phyloP scores from a whole-genome alignment of 805 yeast genomes.

The Candida ficus region DNA sequence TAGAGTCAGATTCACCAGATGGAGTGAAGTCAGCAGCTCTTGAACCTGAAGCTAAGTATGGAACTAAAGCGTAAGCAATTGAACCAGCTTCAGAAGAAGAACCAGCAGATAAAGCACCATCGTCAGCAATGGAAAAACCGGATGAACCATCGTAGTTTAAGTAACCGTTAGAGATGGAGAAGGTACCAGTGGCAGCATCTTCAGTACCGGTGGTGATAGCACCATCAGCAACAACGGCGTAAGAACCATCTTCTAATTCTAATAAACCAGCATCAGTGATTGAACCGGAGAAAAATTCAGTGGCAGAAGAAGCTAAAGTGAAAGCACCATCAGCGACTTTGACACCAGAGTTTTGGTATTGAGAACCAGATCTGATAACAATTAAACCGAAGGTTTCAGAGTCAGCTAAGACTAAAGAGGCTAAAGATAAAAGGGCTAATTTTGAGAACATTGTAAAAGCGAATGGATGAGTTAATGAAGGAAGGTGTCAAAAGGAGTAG shows the following conservation, averaged over 20 bases:
- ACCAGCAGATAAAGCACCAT: constrained; percentile 12
- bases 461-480: not conserved
- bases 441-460: constrained; percentile 6
- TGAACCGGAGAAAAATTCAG: constrained; percentile 10
- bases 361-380: constrained; percentile 32
- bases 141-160: constrained; percentile 31
- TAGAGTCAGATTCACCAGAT: too few relatives aligned
- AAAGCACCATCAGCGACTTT: constrained; percentile 16
- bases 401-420: constrained; percentile 30
- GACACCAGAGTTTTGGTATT: constrained; percentile 28
- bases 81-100: constrained; percentile 2
- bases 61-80: constrained; percentile 14
- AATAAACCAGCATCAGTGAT: constrained; percentile 31
- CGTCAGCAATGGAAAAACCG: constrained; percentile 34
- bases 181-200: constrained; percentile 36
- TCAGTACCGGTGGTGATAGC: constrained; percentile 24
- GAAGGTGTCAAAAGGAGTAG: not conserved
- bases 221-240: constrained; percentile 25
- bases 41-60: constrained; percentile 18
- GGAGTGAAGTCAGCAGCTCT: constrained; percentile 24
- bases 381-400: constrained; percentile 32
- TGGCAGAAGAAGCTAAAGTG: constrained; percentile 17
- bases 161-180: constrained; percentile 33
- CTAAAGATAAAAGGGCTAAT: constrained; percentile 24
- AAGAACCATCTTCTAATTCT: constrained; percentile 26